A percentile compares a stretch with the other conserved stretches of the same genome.
Conservation (phyloP, 2,329 filamentous ascomycete species). For the Lecanoromycetidae sp. region DNA sequence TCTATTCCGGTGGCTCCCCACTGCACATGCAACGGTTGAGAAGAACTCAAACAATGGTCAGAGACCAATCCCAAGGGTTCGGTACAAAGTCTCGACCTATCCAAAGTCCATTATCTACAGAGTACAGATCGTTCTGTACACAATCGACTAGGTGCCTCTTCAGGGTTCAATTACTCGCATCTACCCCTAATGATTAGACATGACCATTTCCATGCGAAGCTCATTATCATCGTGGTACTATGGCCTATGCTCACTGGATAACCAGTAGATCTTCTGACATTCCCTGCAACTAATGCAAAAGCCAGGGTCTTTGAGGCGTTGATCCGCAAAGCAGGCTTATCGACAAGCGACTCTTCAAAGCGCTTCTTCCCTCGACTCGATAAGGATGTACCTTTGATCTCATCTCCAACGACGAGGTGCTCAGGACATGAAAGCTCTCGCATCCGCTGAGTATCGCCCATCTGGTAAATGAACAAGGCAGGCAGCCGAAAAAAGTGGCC, state of each 20-base stretch:
- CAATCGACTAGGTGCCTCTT: too few species aligned
- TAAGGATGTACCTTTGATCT: background rate
- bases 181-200: too few species aligned
- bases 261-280: background rate
- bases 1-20: background rate
- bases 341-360: background rate
- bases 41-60: background rate
- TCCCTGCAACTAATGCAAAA: background rate
- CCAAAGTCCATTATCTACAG: too few species aligned
- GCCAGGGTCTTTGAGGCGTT: background rate
- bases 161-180: too few species aligned
- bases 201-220: background rate
- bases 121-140: too few species aligned
- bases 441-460: background rate
- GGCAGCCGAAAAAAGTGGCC: too few species aligned
- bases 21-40: background rate
- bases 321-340: slow-evolving; percentile 6
- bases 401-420: background rate
- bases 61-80: background rate
- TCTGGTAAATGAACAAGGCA: background rate
- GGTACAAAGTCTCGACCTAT: too few species aligned
- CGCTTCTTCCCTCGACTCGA: background rate
- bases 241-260: background rate
- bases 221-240: background rate
- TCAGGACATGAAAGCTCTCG: background rate